Percentiles rank a stretch among this genome's conserved stretches.
phyloP scores from a whole-genome alignment of 2,329 filamentous ascomycete genomes.

The Fusarium sp. region DNA sequence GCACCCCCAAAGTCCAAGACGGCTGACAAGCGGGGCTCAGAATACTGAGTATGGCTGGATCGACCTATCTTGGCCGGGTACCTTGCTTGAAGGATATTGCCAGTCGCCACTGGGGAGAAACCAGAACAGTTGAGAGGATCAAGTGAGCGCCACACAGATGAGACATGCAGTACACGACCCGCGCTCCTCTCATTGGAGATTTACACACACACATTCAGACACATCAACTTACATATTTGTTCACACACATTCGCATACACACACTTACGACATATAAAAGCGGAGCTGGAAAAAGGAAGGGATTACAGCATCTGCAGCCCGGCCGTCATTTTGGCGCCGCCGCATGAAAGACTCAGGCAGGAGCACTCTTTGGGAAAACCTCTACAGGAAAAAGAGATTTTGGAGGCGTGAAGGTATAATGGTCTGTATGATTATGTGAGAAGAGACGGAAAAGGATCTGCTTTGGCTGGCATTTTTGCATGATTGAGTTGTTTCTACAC shows the following conservation, averaged over 20 bases:
- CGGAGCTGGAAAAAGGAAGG: constrained; percentile 35
- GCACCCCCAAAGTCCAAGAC: constrained; percentile 57
- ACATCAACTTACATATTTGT: constrained; percentile 38
- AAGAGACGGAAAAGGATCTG: constrained; percentile 22
- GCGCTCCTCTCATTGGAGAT: constrained; percentile 24
- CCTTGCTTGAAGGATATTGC: constrained; percentile 38
- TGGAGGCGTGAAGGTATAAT: constrained; percentile 31
- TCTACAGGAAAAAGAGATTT: constrained; percentile 16
- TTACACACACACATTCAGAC: constrained; percentile 26
- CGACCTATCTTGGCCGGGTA: constrained; percentile 36
- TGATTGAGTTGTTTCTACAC: constrained; percentile 36
- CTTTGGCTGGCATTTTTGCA: constrained; percentile 27
- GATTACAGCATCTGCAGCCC: constrained; percentile 22
- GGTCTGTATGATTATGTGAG: constrained; percentile 36
- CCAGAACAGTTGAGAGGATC: constrained; percentile 30
- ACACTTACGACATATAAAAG: constrained; percentile 35
- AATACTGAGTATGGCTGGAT: constrained; percentile 47
- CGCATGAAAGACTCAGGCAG: constrained; percentile 19
- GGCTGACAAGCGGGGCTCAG: constrained; percentile 51
- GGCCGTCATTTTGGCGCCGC: constrained; percentile 19
- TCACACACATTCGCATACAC: constrained; percentile 40
- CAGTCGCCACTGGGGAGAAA: constrained; percentile 27
- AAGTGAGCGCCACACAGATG: constrained; percentile 34
- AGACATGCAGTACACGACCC: constrained; percentile 42
- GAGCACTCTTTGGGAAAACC: constrained; percentile 21